Evolutionary conservation across 805 yeast species (phyloP).

Genomic region (Cephaloascus fragrans): DNA sequence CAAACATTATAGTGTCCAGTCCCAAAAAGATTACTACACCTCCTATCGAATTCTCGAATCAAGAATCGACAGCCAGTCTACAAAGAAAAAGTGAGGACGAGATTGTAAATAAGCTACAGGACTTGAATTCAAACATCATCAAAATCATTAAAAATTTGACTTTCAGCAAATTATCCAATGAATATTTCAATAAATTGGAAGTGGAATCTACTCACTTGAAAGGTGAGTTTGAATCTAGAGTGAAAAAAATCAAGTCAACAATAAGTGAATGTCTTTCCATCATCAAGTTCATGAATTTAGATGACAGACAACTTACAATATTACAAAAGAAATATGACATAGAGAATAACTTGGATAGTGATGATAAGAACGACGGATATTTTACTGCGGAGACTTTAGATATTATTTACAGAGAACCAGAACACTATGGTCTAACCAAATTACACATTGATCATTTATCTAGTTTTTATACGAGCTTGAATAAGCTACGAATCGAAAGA

Average conservation of each 20-base stretch:
- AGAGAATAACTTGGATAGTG: slow-evolving; percentile 6
- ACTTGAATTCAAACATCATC: slow-evolving; percentile 26
- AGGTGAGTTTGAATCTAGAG: slow-evolving; percentile 14
- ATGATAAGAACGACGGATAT: slow-evolving; percentile 12
- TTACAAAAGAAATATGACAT: slow-evolving; percentile 19
- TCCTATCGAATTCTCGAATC: slow-evolving; percentile 2
- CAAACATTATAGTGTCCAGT: slow-evolving; percentile 17
- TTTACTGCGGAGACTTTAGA: slow-evolving; percentile 27
- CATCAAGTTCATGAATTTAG: slow-evolving; percentile 18
- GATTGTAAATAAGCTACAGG: slow-evolving; percentile 18
- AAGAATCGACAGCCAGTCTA: slow-evolving; percentile 5
- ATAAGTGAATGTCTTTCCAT: slow-evolving; percentile 16
- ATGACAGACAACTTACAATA: slow-evolving; percentile 20
- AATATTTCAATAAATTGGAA: slow-evolving; percentile 12
- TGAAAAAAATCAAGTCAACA: slow-evolving; percentile 11
- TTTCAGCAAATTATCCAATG: slow-evolving; percentile 25
- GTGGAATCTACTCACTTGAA: slow-evolving; percentile 17
- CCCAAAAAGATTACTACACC: slow-evolving; percentile 11
- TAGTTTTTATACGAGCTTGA: slow-evolving; percentile 17
- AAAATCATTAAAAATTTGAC: slow-evolving; percentile 22
- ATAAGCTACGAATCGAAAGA: slow-evolving; percentile 21
- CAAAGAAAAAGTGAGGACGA: slow-evolving; percentile 4
- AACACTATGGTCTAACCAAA: slow-evolving; percentile 27
- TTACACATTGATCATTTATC: slow-evolving; percentile 21
- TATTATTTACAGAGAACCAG: slow-evolving; percentile 24